Conservation (phyloP, 192 early-diverging fungal species). For the Coemansia sp. region DNA sequence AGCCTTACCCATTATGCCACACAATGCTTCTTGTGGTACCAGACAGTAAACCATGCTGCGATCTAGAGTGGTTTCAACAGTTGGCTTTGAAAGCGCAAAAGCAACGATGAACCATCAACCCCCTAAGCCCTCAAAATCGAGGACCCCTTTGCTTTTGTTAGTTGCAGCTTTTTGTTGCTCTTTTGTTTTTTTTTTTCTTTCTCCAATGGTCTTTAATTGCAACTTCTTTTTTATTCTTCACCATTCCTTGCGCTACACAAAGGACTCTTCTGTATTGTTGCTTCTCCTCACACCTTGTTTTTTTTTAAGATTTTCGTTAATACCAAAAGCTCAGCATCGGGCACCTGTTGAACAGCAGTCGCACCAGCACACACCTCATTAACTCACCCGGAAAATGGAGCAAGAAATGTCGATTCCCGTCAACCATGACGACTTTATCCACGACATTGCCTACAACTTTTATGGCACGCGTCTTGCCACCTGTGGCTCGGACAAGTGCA, state of each 20-base stretch:
- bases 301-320: background rate
- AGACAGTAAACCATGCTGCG: too few relatives aligned
- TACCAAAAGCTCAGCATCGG: too few relatives aligned
- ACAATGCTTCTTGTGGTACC: too few relatives aligned
- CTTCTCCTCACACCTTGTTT: background rate
- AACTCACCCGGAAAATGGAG: slow-evolving; percentile 23
- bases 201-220: background rate
- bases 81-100: too few relatives aligned
- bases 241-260: background rate
- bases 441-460: slow-evolving; percentile 87
- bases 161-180: background rate
- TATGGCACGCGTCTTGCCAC: slow-evolving; percentile 91
- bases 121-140: too few relatives aligned
- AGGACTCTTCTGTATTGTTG: background rate
- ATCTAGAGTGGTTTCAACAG: too few relatives aligned
- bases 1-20: too few relatives aligned
- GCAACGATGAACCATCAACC: too few relatives aligned
- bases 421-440: slow-evolving; percentile 86
- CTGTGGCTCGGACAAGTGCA: slow-evolving; percentile 86
- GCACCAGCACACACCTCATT: background rate
- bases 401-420: slow-evolving; percentile 52
- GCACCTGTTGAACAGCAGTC: background rate
- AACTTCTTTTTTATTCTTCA: background rate
- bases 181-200: background rate
- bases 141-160: too few relatives aligned